Base-by-base conservation (phyloP, 257 asterid genomes). In the Capsicum baccatum region DNA sequence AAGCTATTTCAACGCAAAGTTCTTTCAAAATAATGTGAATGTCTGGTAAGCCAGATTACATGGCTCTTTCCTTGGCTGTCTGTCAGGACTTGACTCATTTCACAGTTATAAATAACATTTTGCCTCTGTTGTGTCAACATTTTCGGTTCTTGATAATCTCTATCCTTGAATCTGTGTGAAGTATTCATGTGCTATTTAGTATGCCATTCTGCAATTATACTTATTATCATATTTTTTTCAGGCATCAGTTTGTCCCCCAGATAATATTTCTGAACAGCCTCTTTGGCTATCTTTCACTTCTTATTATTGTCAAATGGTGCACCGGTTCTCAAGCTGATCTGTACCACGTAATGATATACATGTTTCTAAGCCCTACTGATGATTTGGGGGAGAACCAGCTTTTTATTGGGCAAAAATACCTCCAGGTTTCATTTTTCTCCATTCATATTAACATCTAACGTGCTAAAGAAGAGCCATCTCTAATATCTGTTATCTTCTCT, bases 231-330 rank as follows among this genome's bases (percentile, higher is more conserved):
- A 48, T 52, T 26, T 26, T 12, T 68, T 76, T 14, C 89, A 92
- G 95, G 95, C 89, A 91, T 87, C 94, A 92, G 83, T 91, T 92
- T 86, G 86, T 91, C 59, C 95, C 95, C 80, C 93, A 92, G 89
- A 89, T 92, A 87, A 92, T 92, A 81, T 92, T 91, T 69, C 88
- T 92, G 80, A 92, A 91, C 86, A 81, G 91, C 87, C 85, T 92
- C 83, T 91, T 92, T 83, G 94, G 95, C 74, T 92, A 92, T 87
- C 93, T 91, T 48, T 89, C 94, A 70, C 89, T 92, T 80, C 90
- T 90, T 66, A 92, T 92, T 71, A 87, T 92, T 81, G 90, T 88
- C 44, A 92, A 92, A 88, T 92, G 95, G 95, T 92, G 92, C 89
- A 86, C 95, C 44, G 93, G 93, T 58, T 92, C 95, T 78, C 87